Conservation (phyloP, 1,139 yeast genomes). For the Candida sp. region DNA sequence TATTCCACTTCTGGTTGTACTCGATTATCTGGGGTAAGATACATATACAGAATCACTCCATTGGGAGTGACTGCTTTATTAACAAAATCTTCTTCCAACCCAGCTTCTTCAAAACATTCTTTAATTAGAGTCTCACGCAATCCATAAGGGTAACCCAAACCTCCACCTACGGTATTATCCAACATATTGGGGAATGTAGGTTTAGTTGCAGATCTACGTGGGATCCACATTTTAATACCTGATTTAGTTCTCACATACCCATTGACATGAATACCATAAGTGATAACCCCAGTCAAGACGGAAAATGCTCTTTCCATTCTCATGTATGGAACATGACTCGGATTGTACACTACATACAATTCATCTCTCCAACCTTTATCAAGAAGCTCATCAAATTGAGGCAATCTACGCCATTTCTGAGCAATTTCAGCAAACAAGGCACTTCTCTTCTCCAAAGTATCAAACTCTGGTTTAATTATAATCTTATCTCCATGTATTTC, state of each 20-base stretch:
- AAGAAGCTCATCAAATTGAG: constrained; percentile 39
- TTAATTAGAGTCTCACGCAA: constrained; percentile 74
- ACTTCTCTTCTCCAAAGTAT: constrained; percentile 47
- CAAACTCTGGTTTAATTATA: constrained; percentile 28
- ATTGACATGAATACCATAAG: constrained; percentile 86
- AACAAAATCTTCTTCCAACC: constrained; percentile 55
- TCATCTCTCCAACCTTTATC: constrained; percentile 86
- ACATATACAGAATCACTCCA: constrained; percentile 73
- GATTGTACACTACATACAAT: constrained; percentile 66
- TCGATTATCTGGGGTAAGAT: constrained; percentile 45
- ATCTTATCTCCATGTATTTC: constrained; percentile 30
- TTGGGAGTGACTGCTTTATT: constrained; percentile 39
- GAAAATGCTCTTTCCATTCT: constrained; percentile 78
- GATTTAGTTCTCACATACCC: constrained; percentile 59
- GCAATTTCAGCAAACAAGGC: constrained; percentile 44
- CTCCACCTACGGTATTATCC: constrained; percentile 96
- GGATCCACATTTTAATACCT: constrained; percentile 74
- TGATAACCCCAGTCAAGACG: constrained; percentile 76
- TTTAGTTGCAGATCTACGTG: constrained; percentile 71
- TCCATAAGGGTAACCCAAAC: constrained; percentile 80
- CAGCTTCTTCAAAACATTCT: constrained; percentile 92
- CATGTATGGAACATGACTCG: constrained; percentile 54
- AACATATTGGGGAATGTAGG: constrained; percentile 89
- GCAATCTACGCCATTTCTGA: constrained; percentile 31
- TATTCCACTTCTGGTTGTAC: constrained; percentile 91